Evolutionary conservation across 73 alveolate species (phyloP), one percentile per base, ranked within the genome.

Genomic region (Uronychia setigera): DNA sequence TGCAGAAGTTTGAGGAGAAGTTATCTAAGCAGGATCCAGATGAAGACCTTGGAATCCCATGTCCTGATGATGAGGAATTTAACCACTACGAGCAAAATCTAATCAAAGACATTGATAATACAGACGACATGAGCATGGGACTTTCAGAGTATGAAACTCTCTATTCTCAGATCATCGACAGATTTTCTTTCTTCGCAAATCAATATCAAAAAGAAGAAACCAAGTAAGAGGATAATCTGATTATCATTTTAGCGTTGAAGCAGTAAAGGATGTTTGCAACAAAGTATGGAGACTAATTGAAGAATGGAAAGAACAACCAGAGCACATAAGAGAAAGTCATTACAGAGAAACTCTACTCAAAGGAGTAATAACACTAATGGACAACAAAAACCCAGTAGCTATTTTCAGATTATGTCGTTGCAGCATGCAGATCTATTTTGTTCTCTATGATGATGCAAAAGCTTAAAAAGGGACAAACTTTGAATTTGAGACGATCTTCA

Each of bases 341-440:
- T 85, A 83, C 87, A 77, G 79, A 35, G 95, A 89, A 35, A 89
- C 95, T 13, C 59, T 89, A 31, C 78, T 89, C 31, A 89, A 89
- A 67, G 95, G 95, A 5, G 35, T 79, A 34, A 76, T 89, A 35
- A 32, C 90, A 0, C 80, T 89, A 0, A 75, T 89, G 27, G 90
- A 84, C 29, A 81, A 84, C 57, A 89, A 89, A 31, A 59, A 89
- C 74, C 86, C 95, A 19, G 46, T 60, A 1, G 83, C 92, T 34
- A 91, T 89, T 31, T 67, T 89, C 46, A 77, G 95, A 28, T 57
- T 89, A 11, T 89, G 88, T 29, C 46, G 80, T 0, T 78, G 87
- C 83, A 78, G 75, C 79, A 89, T 89, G 33, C 86, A 84, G 29
- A 59, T 84, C 14, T 84, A 81, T 81, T 30, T 86, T 29, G 60